These are phyloP conservation scores for Geotrichum reessii DNA, from an alignment of 1,139 yeast species.

Conservation along the genomic window DNA sequence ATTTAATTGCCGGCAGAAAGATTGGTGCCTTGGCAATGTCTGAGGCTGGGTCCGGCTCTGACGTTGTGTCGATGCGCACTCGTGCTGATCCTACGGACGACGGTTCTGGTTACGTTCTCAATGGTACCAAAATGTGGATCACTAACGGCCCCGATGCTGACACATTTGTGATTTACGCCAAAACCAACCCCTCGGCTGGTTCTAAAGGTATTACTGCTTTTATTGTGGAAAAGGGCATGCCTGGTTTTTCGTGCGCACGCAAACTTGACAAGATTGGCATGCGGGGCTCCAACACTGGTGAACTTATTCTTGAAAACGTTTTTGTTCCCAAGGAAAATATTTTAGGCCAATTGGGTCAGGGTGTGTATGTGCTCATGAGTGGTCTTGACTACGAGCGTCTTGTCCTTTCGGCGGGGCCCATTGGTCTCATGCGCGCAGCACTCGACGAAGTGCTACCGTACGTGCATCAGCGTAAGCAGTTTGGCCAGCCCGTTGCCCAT, in stretches of 20 bases:
- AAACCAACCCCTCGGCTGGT: constrained; percentile 35
- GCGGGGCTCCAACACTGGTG: constrained; percentile 37
- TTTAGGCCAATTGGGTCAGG: constrained; percentile 31
- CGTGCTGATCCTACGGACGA: constrained; percentile 31
- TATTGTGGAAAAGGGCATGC: constrained; percentile 31
- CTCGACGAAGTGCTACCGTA: constrained; percentile 35
- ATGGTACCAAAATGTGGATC: constrained; percentile 38
- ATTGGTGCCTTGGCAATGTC: constrained; percentile 37
- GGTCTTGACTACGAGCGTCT: constrained; percentile 34
- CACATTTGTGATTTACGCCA: constrained; percentile 34
- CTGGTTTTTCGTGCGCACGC: constrained; percentile 32
- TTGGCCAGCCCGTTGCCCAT: constrained; percentile 34
- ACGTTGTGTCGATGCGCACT: constrained; percentile 35
- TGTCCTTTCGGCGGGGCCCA: constrained; percentile 35
- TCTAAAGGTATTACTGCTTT: constrained; percentile 34
- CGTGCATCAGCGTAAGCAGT: constrained; percentile 34
- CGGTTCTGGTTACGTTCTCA: constrained; percentile 33
- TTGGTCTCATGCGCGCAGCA: constrained; percentile 35
- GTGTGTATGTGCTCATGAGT: constrained; percentile 34
- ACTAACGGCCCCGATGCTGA: constrained; percentile 38
- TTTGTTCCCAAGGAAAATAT: constrained; percentile 35
- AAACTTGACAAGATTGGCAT: constrained; percentile 36
- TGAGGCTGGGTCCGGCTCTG: constrained; percentile 36
- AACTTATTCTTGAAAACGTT: constrained; percentile 33
- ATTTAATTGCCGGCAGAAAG: constrained; percentile 30